A percentile compares a stretch with the other conserved stretches of the same genome.
Evolutionary conservation across 805 yeast genomes (phyloP).

Genomic region (Wickerhamiella australiensis): DNA sequence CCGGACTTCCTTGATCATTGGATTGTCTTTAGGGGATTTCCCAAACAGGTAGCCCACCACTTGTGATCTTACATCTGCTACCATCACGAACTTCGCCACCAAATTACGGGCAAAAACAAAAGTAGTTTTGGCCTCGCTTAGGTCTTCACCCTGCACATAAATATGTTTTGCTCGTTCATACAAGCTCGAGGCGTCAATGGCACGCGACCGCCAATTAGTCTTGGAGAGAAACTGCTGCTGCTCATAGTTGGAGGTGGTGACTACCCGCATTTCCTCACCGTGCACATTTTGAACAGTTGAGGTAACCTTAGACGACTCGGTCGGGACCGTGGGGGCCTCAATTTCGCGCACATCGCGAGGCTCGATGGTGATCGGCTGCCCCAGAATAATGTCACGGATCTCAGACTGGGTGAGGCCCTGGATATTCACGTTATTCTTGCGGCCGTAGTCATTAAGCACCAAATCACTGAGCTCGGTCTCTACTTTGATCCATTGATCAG

Average conservation of each 20-base stretch:
- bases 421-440: slow-evolving; percentile 72
- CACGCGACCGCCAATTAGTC: slow-evolving; percentile 84
- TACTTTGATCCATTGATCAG: slow-evolving; percentile 84
- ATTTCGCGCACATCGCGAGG: slow-evolving; percentile 75
- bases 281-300: slow-evolving; percentile 80
- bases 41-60: slow-evolving; percentile 78
- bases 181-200: slow-evolving; percentile 63
- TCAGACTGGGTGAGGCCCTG: slow-evolving; percentile 85
- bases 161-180: slow-evolving; percentile 64
- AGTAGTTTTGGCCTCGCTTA: slow-evolving; percentile 45
- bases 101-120: slow-evolving; percentile 76
- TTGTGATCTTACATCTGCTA: slow-evolving; percentile 70
- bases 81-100: slow-evolving; percentile 60
- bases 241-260: slow-evolving; percentile 81
- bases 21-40: slow-evolving; percentile 57
- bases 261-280: slow-evolving; percentile 92
- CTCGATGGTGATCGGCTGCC: slow-evolving; percentile 73
- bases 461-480: slow-evolving; percentile 82
- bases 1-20: slow-evolving; percentile 59
- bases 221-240: slow-evolving; percentile 71
- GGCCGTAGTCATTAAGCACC: slow-evolving; percentile 73
- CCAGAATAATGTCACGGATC: slow-evolving; percentile 83
- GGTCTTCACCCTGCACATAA: slow-evolving; percentile 44
- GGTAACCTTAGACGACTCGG: slow-evolving; percentile 55
- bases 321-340: slow-evolving; percentile 49